Evolutionary conservation across 1,284 basidiomycete species (phyloP).

Genomic region (Cryptococcus sp.): DNA sequence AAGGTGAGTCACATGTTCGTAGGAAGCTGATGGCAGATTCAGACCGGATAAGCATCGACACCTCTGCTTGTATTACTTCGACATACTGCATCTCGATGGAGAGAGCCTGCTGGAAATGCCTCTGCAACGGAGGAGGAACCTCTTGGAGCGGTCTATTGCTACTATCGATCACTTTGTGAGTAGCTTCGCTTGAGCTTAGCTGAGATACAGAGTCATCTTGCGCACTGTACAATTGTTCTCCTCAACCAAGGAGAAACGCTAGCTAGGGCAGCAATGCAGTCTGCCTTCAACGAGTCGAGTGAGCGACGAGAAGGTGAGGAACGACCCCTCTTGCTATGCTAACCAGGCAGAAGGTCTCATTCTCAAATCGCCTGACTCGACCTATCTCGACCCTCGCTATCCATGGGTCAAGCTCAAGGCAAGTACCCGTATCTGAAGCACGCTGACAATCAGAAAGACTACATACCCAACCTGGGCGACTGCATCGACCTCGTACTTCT

Average conservation of each 20-base stretch:
- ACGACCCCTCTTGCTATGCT: background rate
- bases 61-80: constrained; percentile 77
- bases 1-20: constrained; percentile 2
- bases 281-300: constrained; percentile 54
- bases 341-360: constrained; percentile 57
- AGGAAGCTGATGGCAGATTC: background rate
- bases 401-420: constrained; percentile 72
- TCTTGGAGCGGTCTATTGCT: constrained; percentile 57
- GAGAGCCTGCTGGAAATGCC: constrained; percentile 54
- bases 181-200: background rate
- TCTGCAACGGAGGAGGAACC: constrained; percentile 57
- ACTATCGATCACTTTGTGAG: constrained; percentile 54
- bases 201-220: constrained; percentile 51
- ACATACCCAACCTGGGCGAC: constrained; percentile 77
- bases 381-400: constrained; percentile 57
- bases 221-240: constrained; percentile 52
- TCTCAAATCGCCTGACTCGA: constrained; percentile 63
- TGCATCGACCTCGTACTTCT: constrained; percentile 68
- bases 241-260: constrained; percentile 22
- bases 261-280: constrained; percentile 41
- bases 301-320: constrained; percentile 48
- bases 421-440: background rate
- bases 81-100: constrained; percentile 63
- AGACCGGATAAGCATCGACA: constrained; percentile 46
- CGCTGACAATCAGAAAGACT: constrained; percentile 59